A percentile compares a stretch with the other conserved stretches of the same genome.
Evolutionary conservation across 345 rosid genomes (phyloP).

Genomic region (Turnera subulata): DNA sequence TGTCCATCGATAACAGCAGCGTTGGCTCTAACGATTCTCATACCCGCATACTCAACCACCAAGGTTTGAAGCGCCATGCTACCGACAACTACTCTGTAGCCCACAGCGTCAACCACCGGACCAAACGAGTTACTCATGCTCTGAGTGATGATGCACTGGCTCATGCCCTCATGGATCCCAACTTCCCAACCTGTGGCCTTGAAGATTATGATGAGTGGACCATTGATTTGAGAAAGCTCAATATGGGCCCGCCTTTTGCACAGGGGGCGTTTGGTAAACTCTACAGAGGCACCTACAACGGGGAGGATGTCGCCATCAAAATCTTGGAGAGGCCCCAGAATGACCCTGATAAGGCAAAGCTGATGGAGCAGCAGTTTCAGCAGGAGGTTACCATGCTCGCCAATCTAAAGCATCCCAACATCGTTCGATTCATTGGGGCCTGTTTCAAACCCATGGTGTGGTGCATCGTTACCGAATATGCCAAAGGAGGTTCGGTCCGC

Average conservation of each 20-base stretch:
- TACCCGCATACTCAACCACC: slow-evolving; percentile 25
- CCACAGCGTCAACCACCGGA: slow-evolving; percentile 17
- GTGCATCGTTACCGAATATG: slow-evolving; percentile 32
- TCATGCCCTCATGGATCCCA: slow-evolving; percentile 22
- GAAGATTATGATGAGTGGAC: slow-evolving; percentile 27
- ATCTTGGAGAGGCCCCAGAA: slow-evolving; percentile 31
- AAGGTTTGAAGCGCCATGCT: slow-evolving; percentile 21
- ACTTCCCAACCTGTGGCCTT: slow-evolving; percentile 22
- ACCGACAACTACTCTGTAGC: slow-evolving; percentile 16
- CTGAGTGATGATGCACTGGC: slow-evolving; percentile 24
- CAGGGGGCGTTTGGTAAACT: slow-evolving; percentile 31
- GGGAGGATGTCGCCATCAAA: slow-evolving; percentile 32
- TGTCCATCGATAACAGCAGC: slow-evolving; percentile 24
- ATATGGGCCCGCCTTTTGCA: slow-evolving; percentile 30
- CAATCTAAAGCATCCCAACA: slow-evolving; percentile 25
- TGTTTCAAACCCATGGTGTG: slow-evolving; percentile 31
- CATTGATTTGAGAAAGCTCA: slow-evolving; percentile 28
- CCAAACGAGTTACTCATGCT: slow-evolving; percentile 22
- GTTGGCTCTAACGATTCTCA: slow-evolving; percentile 27
- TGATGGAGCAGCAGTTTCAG: slow-evolving; percentile 34
- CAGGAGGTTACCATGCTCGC: slow-evolving; percentile 33
- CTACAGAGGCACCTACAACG: slow-evolving; percentile 29
- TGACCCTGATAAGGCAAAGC: slow-evolving; percentile 23
- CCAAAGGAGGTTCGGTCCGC: slow-evolving; percentile 31
- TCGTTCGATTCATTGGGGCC: slow-evolving; percentile 27